Evolutionary conservation across 169 alveolate genomes (phyloP).

Genomic region (Cryptosporidium sp.): DNA sequence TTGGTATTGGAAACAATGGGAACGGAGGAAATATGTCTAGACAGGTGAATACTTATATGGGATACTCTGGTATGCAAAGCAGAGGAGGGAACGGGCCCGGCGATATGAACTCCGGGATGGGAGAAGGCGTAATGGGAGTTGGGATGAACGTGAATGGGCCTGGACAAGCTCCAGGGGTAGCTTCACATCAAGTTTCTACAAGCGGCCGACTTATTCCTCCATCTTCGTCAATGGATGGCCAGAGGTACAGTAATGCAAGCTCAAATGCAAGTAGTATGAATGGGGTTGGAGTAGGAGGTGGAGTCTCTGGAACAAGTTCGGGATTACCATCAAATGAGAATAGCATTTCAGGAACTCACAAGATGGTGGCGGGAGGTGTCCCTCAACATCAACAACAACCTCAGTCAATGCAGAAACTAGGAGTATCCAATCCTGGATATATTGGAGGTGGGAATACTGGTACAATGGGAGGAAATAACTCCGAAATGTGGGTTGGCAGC

Average conservation of each 20-base stretch:
- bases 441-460: conserved; percentile 20
- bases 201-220: background rate
- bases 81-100: background rate
- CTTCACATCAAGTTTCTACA: background rate
- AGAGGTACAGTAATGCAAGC: background rate
- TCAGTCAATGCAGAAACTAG: background rate
- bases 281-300: background rate
- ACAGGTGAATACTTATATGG: background rate
- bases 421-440: conserved; percentile 2
- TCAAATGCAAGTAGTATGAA: background rate
- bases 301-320: background rate
- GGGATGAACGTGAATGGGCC: background rate
- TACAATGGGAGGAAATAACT: background rate
- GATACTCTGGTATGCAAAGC: background rate
- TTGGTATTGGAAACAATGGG: background rate
- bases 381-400: conserved; percentile 13
- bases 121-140: background rate
- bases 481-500: background rate
- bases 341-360: background rate
- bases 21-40: background rate
- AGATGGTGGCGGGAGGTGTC: conserved; percentile 1
- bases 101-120: background rate
- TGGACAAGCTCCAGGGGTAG: conserved; percentile 1
- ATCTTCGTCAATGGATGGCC: background rate
- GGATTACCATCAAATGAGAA: conserved; percentile 14